Conservation (phyloP, 192 early-diverging fungal species). For the Gorgonomyces haynaldii region DNA sequence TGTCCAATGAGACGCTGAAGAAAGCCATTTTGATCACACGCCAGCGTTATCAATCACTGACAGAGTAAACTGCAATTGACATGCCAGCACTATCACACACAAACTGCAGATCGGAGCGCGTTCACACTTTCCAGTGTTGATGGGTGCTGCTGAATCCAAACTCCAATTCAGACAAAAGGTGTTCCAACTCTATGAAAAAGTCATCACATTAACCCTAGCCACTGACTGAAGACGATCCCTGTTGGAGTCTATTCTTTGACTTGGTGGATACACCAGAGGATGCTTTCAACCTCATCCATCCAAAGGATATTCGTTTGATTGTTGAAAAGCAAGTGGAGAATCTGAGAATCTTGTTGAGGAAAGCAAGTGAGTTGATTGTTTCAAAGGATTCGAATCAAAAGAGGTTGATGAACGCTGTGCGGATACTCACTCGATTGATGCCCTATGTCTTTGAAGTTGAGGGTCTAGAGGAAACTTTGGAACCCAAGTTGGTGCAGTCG, state of each 20-base stretch:
- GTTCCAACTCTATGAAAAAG: slow-evolving; percentile 68
- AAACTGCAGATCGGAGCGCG: background rate
- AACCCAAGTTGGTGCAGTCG: slow-evolving; percentile 4
- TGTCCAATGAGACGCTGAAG: slow-evolving; percentile 28
- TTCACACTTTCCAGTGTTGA: slow-evolving; percentile 16
- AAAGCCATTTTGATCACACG: slow-evolving; percentile 31
- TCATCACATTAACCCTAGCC: slow-evolving; percentile 19
- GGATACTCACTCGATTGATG: slow-evolving; percentile 71
- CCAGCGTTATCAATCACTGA: no score
- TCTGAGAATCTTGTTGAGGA: slow-evolving; percentile 61
- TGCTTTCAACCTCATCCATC: slow-evolving; percentile 72
- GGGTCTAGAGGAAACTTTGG: slow-evolving; percentile 24
- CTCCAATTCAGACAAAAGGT: slow-evolving; percentile 79
- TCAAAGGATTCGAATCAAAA: slow-evolving; percentile 19
- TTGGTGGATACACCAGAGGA: slow-evolving; percentile 69
- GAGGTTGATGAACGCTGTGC: slow-evolving; percentile 71
- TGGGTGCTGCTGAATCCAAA: slow-evolving; percentile 84
- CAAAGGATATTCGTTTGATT: slow-evolving; percentile 69
- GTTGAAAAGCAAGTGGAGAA: slow-evolving; percentile 66
- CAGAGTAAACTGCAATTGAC: no score
- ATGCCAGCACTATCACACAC: background rate
- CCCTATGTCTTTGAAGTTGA: slow-evolving; percentile 71
- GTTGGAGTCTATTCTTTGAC: slow-evolving; percentile 51
- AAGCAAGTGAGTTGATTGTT: slow-evolving; percentile 29
- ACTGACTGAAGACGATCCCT: slow-evolving; percentile 22